phyloP scores from a whole-genome alignment of 2,329 filamentous ascomycete genomes.

The Xylariaceae sp. region DNA sequence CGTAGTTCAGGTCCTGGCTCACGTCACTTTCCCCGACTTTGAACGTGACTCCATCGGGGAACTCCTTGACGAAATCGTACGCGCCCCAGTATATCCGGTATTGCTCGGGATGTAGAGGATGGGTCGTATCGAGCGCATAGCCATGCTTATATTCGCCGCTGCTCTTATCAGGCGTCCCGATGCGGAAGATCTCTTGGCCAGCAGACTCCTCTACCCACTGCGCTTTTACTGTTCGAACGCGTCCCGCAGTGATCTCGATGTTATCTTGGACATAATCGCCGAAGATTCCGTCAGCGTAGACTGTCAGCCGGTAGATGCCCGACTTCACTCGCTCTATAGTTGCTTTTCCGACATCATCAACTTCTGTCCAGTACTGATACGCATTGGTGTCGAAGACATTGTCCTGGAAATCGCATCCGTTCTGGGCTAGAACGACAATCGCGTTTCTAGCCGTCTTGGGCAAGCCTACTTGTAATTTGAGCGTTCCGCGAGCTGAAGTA shows the following conservation, averaged over 20 bases:
- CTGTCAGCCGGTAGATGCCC: conserved; percentile 55
- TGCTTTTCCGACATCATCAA: conserved; percentile 37
- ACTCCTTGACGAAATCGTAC: conserved; percentile 55
- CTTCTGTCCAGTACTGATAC: conserved; percentile 57
- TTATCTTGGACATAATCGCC: conserved; percentile 53
- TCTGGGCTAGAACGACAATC: conserved; percentile 50
- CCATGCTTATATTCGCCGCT: conserved; percentile 57
- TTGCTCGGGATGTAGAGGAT: conserved; percentile 39
- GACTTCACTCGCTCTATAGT: conserved; percentile 49
- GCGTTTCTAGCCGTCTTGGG: conserved; percentile 46
- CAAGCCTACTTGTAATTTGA: conserved; percentile 46
- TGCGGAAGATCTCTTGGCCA: conserved; percentile 50
- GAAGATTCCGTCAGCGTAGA: conserved; percentile 58
- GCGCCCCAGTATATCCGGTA: conserved; percentile 57
- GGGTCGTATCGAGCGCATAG: conserved; percentile 37
- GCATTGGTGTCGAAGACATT: conserved; percentile 48
- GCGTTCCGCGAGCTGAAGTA: conserved; percentile 44
- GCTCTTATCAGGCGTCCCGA: conserved; percentile 57
- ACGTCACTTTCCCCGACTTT: conserved; percentile 48
- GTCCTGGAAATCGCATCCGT: conserved; percentile 51
- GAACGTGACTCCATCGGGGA: conserved; percentile 53
- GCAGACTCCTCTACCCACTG: not conserved
- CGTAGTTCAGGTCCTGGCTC: conserved; percentile 53
- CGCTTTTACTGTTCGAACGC: not conserved
- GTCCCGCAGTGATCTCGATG: conserved; percentile 19